Base-by-base conservation (phyloP, 495 filamentous ascomycete species). In the Talaromyces stipitatus region DNA sequence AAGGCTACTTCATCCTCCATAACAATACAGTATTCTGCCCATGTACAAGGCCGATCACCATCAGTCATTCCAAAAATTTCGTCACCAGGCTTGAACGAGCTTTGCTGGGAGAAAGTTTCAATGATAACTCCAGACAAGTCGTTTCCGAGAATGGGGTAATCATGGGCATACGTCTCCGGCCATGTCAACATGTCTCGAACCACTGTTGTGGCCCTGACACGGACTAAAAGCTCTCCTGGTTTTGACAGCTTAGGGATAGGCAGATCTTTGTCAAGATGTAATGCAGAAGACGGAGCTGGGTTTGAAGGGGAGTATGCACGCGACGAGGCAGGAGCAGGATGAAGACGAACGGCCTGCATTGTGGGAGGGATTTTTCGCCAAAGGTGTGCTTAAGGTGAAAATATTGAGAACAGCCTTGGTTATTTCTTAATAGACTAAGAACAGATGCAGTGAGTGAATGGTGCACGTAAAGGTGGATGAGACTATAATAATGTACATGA, bases 81-180 rank as follows among this genome's bases (percentile, higher is more conserved):
- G 53, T 70, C 69, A 48, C 70, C 70, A 22, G 59, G 58, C 18
- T 63, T 54, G 50, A 70, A 68, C 2, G 51, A 56, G 28, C 28
- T 55, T 14, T 48, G 46, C 2, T 46, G 2, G 28, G 50, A 28
- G 33, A 57, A 62, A 9, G 60, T 64, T 32, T 62, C 63, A 6
- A 58, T 58, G 1, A 80, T 70, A 1, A 59, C 71, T 7, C 76
- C 78, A 10, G 78, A 58, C 54, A 81, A 68, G 62, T 81, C 78
- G 61, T 71, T 65, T 41, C 76, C 78, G 1, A 69, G 66, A 28
- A 69, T 71, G 46, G 54, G 4, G 55, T 65, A 66, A 2, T 55
- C 45, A 38, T 60, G 56, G 5, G 24, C 5, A 58, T 71, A 73
- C 23, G 60, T 66, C 45, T 73, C 70, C 10, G 70, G 68, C 69